Conservation (phyloP, 202 grass and related monocot genomes). For the Setaria viridis region DNA sequence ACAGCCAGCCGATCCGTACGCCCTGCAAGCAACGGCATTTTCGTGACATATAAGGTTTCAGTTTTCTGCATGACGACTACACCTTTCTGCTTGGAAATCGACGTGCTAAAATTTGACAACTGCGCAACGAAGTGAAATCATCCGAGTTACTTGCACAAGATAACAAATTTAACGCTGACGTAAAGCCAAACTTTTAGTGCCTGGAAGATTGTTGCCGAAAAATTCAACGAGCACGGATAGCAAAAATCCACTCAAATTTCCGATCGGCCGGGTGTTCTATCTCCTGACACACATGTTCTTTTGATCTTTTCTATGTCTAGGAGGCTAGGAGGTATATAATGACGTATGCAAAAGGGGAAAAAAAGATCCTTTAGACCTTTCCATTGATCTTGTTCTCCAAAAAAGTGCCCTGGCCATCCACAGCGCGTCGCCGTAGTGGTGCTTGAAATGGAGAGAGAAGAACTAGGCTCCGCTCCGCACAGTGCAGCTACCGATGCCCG, state of each 20-base stretch:
- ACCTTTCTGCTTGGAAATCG: neutral
- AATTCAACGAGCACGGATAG: neutral
- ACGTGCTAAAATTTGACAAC: neutral
- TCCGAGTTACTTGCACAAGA: neutral
- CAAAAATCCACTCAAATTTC: neutral
- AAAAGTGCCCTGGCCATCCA: neutral
- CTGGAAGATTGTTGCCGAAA: no score
- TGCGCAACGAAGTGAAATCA: neutral
- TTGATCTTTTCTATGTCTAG: neutral
- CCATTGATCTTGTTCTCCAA: neutral
- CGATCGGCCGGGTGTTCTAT: no score
- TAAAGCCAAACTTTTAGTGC: neutral
- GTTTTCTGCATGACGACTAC: neutral
- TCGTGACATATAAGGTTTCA: conserved; percentile 5
- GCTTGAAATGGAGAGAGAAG: no score
- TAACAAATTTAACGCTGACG: neutral
- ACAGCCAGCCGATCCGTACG: neutral
- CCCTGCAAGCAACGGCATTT: conserved; percentile 20
- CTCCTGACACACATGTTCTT: neutral
- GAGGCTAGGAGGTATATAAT: neutral
- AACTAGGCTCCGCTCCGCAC: no score
- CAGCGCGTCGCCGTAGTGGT: no score
- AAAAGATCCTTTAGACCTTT: neutral
- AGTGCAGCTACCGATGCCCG: no score
- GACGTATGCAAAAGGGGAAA: neutral